These are phyloP conservation scores for Mucor sp. DNA, from an alignment of 371 early-diverging fungal genomes.

Conservation along the genomic window DNA sequence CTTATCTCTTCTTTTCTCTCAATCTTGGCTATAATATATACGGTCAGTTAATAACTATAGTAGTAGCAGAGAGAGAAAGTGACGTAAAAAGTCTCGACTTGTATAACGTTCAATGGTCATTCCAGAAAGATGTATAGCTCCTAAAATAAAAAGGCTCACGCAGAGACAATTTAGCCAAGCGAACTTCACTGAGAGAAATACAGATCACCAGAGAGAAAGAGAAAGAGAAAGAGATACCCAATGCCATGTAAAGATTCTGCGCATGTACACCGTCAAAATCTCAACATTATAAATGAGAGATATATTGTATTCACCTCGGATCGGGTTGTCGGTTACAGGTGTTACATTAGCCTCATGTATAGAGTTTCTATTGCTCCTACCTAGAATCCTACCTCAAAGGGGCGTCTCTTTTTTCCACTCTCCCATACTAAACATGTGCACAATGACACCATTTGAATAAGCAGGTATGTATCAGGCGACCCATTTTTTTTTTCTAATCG, in stretches of 20 bases:
- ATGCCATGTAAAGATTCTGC: background rate
- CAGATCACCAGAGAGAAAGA: background rate
- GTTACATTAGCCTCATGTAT: background rate
- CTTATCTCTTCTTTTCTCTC: background rate
- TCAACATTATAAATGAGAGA: background rate
- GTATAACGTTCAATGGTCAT: background rate
- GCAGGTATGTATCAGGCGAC: background rate
- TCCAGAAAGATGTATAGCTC: background rate
- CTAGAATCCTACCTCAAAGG: background rate
- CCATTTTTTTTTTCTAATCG: background rate
- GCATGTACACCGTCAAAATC: background rate
- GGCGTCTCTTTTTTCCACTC: background rate
- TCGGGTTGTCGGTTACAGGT: conserved; percentile 1
- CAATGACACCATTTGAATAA: conserved; percentile 4
- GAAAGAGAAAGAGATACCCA: background rate
- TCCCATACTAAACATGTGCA: conserved; percentile 1
- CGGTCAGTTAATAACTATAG: background rate
- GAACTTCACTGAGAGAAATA: too few species aligned
- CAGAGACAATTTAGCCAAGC: too few species aligned
- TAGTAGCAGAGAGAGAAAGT: background rate
- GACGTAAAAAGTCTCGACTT: background rate
- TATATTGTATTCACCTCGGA: background rate
- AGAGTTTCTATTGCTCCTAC: background rate
- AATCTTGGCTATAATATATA: background rate
- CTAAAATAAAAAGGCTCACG: too few species aligned